Evolutionary conservation across 371 early-diverging fungal genomes (phyloP).

Genomic region (Mucor plumbeus): DNA sequence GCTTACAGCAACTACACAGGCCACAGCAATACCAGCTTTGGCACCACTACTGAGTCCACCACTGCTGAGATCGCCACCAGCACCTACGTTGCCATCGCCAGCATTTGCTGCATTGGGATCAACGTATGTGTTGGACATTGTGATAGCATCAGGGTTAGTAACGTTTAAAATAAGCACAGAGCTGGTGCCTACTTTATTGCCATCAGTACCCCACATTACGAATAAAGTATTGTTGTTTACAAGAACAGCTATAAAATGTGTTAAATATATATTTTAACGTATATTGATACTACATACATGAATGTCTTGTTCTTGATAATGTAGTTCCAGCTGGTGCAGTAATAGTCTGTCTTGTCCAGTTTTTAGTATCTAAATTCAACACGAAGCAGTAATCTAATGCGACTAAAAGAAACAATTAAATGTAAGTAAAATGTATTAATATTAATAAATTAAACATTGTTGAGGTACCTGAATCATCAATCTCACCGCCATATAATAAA

Average conservation of each 20-base stretch:
- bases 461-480: neutral
- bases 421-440: no score
- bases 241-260: slow-evolving; percentile 6
- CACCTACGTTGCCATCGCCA: neutral
- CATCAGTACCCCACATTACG: slow-evolving; percentile 11
- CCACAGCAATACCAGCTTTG: slow-evolving; percentile 12
- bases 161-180: slow-evolving; percentile 2
- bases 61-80: no score
- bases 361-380: slow-evolving; percentile 4
- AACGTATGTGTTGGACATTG: neutral
- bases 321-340: slow-evolving; percentile 9
- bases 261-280: neutral
- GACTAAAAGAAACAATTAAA: neutral
- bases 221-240: slow-evolving; percentile 3
- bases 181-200: slow-evolving; percentile 3
- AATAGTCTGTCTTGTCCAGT: slow-evolving; percentile 1
- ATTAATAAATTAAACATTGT: no score
- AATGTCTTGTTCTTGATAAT: slow-evolving; percentile 8
- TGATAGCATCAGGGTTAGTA: slow-evolving; percentile 11
- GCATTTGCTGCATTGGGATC: slow-evolving; percentile 1
- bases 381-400: slow-evolving; percentile 4
- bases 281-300: neutral
- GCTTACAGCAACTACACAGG: slow-evolving; percentile 7
- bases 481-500: slow-evolving; percentile 13
- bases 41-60: neutral